Evolutionary conservation across 495 filamentous ascomycete species (phyloP).

Genomic region (Neurospora sp.): DNA sequence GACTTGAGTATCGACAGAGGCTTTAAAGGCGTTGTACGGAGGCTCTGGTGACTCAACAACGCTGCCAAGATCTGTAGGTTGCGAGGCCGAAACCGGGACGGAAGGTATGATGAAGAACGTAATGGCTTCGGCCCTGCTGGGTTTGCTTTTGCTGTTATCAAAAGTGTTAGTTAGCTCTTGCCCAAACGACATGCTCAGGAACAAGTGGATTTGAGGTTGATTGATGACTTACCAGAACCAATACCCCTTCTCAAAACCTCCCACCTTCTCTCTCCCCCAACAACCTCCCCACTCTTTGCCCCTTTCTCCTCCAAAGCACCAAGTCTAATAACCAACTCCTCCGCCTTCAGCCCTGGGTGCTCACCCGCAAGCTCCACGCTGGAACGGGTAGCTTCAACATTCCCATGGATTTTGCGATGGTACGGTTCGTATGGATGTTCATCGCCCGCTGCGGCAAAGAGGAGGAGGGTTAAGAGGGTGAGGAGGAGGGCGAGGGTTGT

Average conservation of each 20-base stretch:
- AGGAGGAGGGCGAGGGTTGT: slow-evolving; percentile 2
- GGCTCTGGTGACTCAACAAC: neutral
- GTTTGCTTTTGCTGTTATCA: too few relatives aligned
- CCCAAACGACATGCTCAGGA: too few relatives aligned
- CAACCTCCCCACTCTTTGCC: too few relatives aligned
- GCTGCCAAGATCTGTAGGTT: neutral
- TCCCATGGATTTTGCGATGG: neutral
- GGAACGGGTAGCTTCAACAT: neutral
- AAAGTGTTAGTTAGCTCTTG: too few relatives aligned
- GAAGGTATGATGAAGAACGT: neutral
- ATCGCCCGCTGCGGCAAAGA: neutral
- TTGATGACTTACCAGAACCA: too few relatives aligned
- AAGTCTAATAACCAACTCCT: too few relatives aligned
- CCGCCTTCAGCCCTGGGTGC: too few relatives aligned
- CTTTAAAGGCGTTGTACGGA: neutral
- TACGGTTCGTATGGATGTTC: neutral
- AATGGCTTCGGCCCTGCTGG: too few relatives aligned
- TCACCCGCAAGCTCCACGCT: neutral
- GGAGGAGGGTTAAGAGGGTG: neutral
- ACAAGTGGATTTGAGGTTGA: too few relatives aligned
- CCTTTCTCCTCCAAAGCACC: too few relatives aligned
- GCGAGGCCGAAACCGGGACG: neutral
- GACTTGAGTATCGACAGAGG: neutral
- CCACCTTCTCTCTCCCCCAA: too few relatives aligned
- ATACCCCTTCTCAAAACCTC: too few relatives aligned